Evolutionary conservation across 495 filamentous ascomycete species (phyloP).

Genomic region (Pyronema domesticum): DNA sequence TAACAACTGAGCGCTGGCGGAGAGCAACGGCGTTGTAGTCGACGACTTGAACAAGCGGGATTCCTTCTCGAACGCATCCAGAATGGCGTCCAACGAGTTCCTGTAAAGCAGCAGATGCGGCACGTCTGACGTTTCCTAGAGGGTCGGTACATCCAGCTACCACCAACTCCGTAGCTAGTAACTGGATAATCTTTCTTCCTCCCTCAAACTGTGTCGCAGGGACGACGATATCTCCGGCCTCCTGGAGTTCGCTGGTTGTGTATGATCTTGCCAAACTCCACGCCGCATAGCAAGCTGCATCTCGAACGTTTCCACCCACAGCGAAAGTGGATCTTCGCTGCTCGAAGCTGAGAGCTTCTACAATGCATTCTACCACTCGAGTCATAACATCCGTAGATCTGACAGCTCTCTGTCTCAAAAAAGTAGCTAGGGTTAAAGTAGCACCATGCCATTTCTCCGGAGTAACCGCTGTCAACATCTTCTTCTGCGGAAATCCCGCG

Average conservation of each 20-base stretch:
- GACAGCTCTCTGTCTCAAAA: slow-evolving; percentile 21
- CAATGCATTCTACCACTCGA: slow-evolving; percentile 12
- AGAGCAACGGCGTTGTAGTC: slow-evolving; percentile 87
- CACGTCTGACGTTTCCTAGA: slow-evolving; percentile 78
- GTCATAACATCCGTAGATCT: slow-evolving; percentile 15
- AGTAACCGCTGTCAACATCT: slow-evolving; percentile 47
- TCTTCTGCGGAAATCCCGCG: neutral
- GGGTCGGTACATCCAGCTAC: slow-evolving; percentile 73
- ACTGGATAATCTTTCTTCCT: slow-evolving; percentile 43
- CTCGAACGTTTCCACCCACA: slow-evolving; percentile 81
- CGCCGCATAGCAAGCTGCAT: slow-evolving; percentile 88
- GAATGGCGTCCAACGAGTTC: slow-evolving; percentile 88
- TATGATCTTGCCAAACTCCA: slow-evolving; percentile 87
- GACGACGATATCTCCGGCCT: slow-evolving; percentile 59
- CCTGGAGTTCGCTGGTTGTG: slow-evolving; percentile 55
- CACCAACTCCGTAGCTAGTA: slow-evolving; percentile 61
- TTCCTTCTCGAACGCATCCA: slow-evolving; percentile 60
- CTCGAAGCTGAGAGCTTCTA: slow-evolving; percentile 50
- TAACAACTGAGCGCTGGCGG: slow-evolving; percentile 58
- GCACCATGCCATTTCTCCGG: slow-evolving; percentile 80
- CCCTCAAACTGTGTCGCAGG: slow-evolving; percentile 30
- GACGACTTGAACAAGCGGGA: slow-evolving; percentile 67
- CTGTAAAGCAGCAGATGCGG: slow-evolving; percentile 81
- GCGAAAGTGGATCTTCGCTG: slow-evolving; percentile 65
- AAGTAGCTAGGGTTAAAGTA: slow-evolving; percentile 56